These are phyloP conservation scores for Chlamydomonas sphaeroides DNA, from an alignment of 139 green algal genomes.

Conservation along the genomic window DNA sequence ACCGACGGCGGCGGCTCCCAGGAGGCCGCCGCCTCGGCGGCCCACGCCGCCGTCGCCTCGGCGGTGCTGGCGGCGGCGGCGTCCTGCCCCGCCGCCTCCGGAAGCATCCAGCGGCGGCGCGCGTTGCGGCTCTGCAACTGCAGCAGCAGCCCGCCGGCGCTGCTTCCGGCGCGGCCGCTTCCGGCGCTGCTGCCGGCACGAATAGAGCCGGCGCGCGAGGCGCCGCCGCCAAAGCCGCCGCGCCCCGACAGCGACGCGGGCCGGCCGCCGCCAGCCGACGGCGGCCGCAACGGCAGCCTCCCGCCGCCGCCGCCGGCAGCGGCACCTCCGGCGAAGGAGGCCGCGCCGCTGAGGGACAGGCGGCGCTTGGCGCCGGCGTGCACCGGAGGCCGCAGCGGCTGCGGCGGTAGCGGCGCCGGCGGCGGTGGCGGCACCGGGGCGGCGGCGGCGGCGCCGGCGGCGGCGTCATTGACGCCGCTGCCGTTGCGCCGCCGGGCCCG, in stretches of 20 bases:
- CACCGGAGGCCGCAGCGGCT: neutral
- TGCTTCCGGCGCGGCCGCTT: neutral
- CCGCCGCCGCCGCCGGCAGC: neutral
- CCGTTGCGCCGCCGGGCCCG: too few relatives aligned
- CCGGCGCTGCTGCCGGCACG: neutral
- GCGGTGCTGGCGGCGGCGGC: too few relatives aligned
- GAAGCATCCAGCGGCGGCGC: conserved; percentile 11
- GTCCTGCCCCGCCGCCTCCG: neutral
- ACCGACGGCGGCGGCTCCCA: too few relatives aligned
- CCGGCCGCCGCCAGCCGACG: neutral
- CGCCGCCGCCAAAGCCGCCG: neutral
- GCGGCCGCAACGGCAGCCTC: neutral
- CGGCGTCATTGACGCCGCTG: neutral
- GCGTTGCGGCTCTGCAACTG: conserved; percentile 27
- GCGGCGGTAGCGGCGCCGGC: neutral
- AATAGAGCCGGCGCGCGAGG: neutral
- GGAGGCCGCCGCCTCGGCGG: too few relatives aligned
- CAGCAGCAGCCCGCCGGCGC: neutral
- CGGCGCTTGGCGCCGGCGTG: conserved; percentile 8
- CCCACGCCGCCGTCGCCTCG: neutral
- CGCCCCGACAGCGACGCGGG: too few relatives aligned
- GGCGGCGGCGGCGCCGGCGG: too few relatives aligned
- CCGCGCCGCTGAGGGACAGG: neutral
- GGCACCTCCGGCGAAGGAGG: neutral
- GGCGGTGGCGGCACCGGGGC: neutral